Conservation (phyloP, 495 filamentous ascomycete species). For the Staphylotrichum longicolle region DNA sequence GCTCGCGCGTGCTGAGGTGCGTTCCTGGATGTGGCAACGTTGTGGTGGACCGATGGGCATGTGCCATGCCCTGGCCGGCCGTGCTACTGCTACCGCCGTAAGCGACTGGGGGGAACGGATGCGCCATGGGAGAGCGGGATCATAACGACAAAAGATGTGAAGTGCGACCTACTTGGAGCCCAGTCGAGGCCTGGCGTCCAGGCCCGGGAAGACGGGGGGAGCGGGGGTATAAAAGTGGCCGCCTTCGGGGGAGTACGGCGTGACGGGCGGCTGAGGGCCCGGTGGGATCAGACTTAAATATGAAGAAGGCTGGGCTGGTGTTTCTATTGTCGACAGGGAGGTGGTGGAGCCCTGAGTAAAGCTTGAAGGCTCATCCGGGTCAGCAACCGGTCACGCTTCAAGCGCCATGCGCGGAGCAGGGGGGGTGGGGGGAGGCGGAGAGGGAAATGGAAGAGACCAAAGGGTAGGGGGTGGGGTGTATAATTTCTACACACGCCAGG, state of each 20-base stretch:
- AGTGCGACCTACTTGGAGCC: conserved; percentile 50
- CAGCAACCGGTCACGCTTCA: conserved; percentile 37
- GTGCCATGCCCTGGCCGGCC: conserved; percentile 54
- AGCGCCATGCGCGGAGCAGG: conserved; percentile 20
- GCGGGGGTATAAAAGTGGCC: conserved; percentile 43
- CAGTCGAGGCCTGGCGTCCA: conserved; percentile 52
- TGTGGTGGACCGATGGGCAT: conserved; percentile 51
- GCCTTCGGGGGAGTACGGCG: conserved; percentile 47
- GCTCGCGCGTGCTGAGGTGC: conserved; percentile 48
- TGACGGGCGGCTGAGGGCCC: conserved; percentile 43
- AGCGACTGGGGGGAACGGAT: conserved; percentile 35
- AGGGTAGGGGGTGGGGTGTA: background rate
- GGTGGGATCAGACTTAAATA: conserved; percentile 46
- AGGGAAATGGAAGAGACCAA: background rate
- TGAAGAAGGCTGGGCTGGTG: conserved; percentile 44
- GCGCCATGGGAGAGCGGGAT: conserved; percentile 30
- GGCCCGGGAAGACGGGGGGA: conserved; percentile 43
- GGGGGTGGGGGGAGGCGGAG: conserved; percentile 9
- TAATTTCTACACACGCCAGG: background rate
- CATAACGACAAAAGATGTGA: conserved; percentile 16
- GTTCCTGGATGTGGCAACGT: conserved; percentile 48
- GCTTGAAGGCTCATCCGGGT: conserved; percentile 36
- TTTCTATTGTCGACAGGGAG: conserved; percentile 48
- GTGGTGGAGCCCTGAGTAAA: conserved; percentile 47
- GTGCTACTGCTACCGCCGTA: conserved; percentile 46